Evolutionary conservation across 352 stramenopile species (phyloP).

Genomic region (Phytophthora nicotianae): DNA sequence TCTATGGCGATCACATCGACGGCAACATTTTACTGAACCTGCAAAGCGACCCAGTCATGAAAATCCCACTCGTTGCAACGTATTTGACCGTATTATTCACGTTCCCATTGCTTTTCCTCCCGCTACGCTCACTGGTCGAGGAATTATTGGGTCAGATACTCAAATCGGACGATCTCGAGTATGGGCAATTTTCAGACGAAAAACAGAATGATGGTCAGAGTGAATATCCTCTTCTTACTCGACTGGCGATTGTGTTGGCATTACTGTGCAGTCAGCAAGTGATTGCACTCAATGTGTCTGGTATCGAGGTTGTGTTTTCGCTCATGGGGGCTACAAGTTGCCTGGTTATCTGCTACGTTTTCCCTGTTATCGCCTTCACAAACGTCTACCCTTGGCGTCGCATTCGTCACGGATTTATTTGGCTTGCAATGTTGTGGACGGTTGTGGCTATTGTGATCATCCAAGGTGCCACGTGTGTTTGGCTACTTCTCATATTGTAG

Average conservation of each 20-base stretch:
- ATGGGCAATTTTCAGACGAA: conserved; percentile 6
- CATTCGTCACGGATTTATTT: conserved; percentile 23
- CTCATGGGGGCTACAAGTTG: conserved; percentile 54
- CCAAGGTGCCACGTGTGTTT: conserved; percentile 33
- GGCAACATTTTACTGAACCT: conserved; percentile 65
- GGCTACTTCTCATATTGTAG: conserved; percentile 21
- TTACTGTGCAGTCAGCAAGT: conserved; percentile 34
- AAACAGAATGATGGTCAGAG: conserved; percentile 1
- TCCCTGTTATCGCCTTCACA: conserved; percentile 51
- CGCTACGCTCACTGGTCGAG: conserved; percentile 42
- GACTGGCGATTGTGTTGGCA: conserved; percentile 22
- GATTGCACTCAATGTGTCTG: conserved; percentile 46
- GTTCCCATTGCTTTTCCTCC: conserved; percentile 61
- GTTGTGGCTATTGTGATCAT: conserved; percentile 27
- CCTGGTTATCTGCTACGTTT: conserved; percentile 56
- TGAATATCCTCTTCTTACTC: background rate
- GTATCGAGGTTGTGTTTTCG: conserved; percentile 60
- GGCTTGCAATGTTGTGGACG: conserved; percentile 24
- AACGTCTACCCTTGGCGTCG: conserved; percentile 53
- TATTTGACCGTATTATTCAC: conserved; percentile 52
- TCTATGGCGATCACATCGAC: conserved; percentile 53
- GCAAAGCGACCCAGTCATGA: conserved; percentile 44
- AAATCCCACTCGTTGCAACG: conserved; percentile 47
- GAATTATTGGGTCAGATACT: conserved; percentile 30
- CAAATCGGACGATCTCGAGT: conserved; percentile 8